A percentile compares a stretch with the other conserved stretches of the same genome.
phyloP scores from a whole-genome alignment of 2,329 filamentous ascomycete species.

The Lasiodiplodia sp. region DNA sequence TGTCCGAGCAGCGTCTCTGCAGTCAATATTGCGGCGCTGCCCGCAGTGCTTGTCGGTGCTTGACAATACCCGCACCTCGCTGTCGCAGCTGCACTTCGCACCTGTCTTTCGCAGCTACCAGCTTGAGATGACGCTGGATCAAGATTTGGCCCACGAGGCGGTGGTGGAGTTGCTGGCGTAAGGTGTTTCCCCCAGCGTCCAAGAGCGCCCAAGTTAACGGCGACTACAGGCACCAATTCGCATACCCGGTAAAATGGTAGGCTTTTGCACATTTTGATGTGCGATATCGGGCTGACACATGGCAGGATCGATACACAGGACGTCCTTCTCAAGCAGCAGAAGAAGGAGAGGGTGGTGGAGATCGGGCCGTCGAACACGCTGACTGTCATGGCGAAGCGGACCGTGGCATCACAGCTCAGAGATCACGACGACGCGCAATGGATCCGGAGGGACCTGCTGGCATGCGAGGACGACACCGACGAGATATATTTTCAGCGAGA shows the following conservation, averaged over 20 bases:
- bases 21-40: slow-evolving; percentile 11
- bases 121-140: slow-evolving; percentile 3
- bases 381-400: slow-evolving; percentile 49
- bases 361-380: slow-evolving; percentile 49
- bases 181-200: neutral
- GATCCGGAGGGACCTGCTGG: slow-evolving; percentile 7
- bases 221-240: slow-evolving; percentile 11
- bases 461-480: slow-evolving; percentile 9
- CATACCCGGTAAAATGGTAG: slow-evolving; percentile 20
- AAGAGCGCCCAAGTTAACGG: neutral
- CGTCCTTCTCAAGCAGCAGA: slow-evolving; percentile 38
- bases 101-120: neutral
- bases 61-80: slow-evolving; percentile 4
- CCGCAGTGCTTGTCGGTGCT: slow-evolving; percentile 11
- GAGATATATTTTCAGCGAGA: slow-evolving; percentile 11
- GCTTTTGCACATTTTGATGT: neutral
- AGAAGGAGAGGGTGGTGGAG: slow-evolving; percentile 47
- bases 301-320: slow-evolving; percentile 52
- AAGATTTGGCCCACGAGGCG: slow-evolving; percentile 14
- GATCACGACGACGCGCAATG: slow-evolving; percentile 32
- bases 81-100: slow-evolving; percentile 9
- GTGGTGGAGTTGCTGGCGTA: slow-evolving; percentile 19
- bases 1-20: slow-evolving; percentile 1
- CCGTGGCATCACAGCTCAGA: slow-evolving; percentile 36
- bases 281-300: neutral